Evolutionary conservation across 345 rosid genomes (phyloP).

Genomic region (Syzygium aromaticum): DNA sequence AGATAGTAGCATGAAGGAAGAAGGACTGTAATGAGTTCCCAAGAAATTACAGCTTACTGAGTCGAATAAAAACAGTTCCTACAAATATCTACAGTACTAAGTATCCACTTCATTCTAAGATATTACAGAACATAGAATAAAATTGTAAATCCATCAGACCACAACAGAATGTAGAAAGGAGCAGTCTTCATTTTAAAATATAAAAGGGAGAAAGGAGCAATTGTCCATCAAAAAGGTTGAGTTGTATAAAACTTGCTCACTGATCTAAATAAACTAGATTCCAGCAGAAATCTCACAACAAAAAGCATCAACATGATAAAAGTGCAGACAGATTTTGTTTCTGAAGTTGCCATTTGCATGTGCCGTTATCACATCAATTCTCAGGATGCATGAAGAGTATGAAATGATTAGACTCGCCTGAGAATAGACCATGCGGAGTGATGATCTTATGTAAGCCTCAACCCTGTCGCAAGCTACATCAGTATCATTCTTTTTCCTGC

Average conservation of each 20-base stretch:
- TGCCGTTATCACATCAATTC: not conserved
- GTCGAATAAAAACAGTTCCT: not conserved
- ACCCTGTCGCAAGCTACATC: slow-evolving; percentile 52
- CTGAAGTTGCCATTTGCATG: not conserved
- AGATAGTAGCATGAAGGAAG: not conserved
- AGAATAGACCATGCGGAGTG: slow-evolving; percentile 59
- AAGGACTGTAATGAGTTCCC: not conserved
- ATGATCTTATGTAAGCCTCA: slow-evolving; percentile 77
- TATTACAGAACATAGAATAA: not conserved
- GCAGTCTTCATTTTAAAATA: not conserved
- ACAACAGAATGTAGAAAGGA: not conserved
- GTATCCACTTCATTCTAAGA: not conserved
- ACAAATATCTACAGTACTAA: not conserved
- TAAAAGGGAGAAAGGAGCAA: not conserved
- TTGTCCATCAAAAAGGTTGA: not conserved
- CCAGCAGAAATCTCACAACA: not conserved
- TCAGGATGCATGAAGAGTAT: not conserved
- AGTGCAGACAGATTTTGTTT: not conserved
- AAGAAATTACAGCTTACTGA: not conserved
- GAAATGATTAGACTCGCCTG: slow-evolving; percentile 45
- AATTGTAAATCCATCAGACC: not conserved
- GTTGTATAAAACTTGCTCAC: not conserved
- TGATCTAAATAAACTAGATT: not conserved
- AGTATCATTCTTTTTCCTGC: slow-evolving; percentile 43
- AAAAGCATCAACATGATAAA: not conserved